Conservation (phyloP, 345 rosid genomes). For the Turritis glabra region DNA sequence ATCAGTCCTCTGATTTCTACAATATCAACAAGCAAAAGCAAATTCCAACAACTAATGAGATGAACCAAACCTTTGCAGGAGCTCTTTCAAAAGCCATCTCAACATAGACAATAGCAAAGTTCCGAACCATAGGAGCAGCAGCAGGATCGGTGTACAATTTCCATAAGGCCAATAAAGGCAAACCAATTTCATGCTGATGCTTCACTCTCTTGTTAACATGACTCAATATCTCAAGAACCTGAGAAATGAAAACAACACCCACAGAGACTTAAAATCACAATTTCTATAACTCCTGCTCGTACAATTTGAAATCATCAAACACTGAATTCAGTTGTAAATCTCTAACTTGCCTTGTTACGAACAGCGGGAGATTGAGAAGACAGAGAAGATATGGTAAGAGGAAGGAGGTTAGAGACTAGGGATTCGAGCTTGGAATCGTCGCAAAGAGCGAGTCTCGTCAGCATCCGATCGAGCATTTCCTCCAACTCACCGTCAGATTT, state of each 20-base stretch:
- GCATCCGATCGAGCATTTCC: constrained; percentile 92
- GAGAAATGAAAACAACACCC: constrained; percentile 22
- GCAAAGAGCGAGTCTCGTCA: constrained; percentile 83
- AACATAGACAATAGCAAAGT: constrained; percentile 82
- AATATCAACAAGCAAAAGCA: not conserved
- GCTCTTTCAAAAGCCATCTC: constrained; percentile 95
- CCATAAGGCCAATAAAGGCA: constrained; percentile 79
- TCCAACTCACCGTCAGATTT: constrained; percentile 74
- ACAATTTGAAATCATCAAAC: constrained; percentile 6
- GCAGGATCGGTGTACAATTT: constrained; percentile 54
- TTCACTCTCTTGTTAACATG: constrained; percentile 98
- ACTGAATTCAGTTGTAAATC: not conserved
- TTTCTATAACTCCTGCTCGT: not conserved
- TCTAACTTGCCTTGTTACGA: constrained; percentile 67
- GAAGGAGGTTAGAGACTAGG: constrained; percentile 78
- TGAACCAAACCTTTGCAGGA: constrained; percentile 50
- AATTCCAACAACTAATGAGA: not conserved
- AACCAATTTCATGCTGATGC: constrained; percentile 71
- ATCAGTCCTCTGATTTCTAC: constrained; percentile 20
- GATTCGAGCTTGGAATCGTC: constrained; percentile 80
- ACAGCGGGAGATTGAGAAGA: constrained; percentile 61
- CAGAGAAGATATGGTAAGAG: constrained; percentile 74
- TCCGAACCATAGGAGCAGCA: constrained; percentile 77
- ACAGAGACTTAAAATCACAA: not conserved
- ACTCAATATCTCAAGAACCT: constrained; percentile 96